Evolutionary conservation across 306 rosid genomes (phyloP).

Genomic region (Dalbergia cultrata): DNA sequence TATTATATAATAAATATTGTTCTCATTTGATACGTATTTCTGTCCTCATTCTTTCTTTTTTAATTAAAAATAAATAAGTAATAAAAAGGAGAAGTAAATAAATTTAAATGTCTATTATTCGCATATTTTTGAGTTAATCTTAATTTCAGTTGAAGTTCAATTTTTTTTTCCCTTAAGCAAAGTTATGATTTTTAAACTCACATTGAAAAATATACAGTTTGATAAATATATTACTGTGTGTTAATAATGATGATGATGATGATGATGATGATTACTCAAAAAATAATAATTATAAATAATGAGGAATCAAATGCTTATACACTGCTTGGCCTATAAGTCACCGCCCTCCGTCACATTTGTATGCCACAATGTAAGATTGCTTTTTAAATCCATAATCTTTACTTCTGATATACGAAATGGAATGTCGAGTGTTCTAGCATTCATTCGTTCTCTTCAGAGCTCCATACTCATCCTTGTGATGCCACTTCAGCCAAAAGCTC

Average conservation of each 20-base stretch:
- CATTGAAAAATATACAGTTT: too few species aligned
- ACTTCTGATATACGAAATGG: constrained; percentile 42
- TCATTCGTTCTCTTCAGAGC: constrained; percentile 28
- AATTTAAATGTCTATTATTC: too few species aligned
- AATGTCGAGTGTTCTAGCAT: constrained; percentile 41
- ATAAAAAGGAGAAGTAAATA: too few species aligned
- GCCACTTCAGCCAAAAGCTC: constrained; percentile 30
- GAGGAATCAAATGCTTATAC: neutral
- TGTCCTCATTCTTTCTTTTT: too few species aligned
- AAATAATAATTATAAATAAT: neutral
- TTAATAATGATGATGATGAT: neutral
- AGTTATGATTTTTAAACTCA: too few species aligned
- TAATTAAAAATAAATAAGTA: too few species aligned
- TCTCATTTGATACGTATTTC: too few species aligned
- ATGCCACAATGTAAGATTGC: constrained; percentile 16
- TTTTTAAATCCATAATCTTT: constrained; percentile 29
- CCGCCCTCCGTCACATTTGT: constrained; percentile 4
- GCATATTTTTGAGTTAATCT: too few species aligned
- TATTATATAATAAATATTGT: too few species aligned
- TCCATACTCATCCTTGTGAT: constrained; percentile 25
- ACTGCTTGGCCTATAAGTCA: constrained; percentile 42
- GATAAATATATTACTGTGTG: too few species aligned
- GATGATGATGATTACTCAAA: neutral
- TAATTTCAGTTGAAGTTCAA: too few species aligned
- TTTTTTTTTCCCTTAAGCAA: too few species aligned